A percentile compares a stretch with the other conserved stretches of the same genome.
These are phyloP conservation scores for Acer saccharum DNA, from an alignment of 345 rosid genomes.

Conservation along the genomic window DNA sequence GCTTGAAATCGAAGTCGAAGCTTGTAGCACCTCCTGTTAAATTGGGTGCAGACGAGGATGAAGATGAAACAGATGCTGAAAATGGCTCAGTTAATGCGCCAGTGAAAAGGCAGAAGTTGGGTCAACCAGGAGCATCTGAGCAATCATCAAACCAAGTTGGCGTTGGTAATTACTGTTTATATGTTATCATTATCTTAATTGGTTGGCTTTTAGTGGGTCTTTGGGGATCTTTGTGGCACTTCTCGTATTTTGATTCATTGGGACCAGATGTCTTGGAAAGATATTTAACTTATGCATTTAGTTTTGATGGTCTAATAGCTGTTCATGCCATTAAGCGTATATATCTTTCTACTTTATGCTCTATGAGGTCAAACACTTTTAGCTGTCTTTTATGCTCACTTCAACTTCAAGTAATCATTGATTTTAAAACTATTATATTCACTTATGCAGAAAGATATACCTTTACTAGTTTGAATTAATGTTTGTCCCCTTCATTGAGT, in stretches of 20 bases:
- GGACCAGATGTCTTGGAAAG: not conserved
- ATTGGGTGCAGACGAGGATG: constrained; percentile 86
- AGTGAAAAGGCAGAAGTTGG: constrained; percentile 73
- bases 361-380: not conserved
- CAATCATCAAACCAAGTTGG: constrained; percentile 46
- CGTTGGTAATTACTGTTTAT: constrained; percentile 85
- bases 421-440: not conserved
- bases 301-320: not conserved
- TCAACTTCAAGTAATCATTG: not conserved
- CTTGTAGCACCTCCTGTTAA: constrained; percentile 78
- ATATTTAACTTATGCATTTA: constrained; percentile 3
- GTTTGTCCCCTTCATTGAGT: constrained; percentile 18
- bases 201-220: constrained; percentile 19
- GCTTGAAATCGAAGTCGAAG: constrained; percentile 96
- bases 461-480: constrained; percentile 8
- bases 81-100: constrained; percentile 48
- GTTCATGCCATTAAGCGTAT: not conserved
- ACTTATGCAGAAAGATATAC: not conserved
- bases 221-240: constrained; percentile 16
- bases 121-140: constrained; percentile 46
- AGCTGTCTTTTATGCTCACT: not conserved
- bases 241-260: constrained; percentile 3
- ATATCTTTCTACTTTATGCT: not conserved
- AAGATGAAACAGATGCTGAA: constrained; percentile 59
- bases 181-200: constrained; percentile 27